Base-by-base conservation (phyloP, 2,329 filamentous ascomycete genomes). In the Pestalotiopsis sp. region DNA sequence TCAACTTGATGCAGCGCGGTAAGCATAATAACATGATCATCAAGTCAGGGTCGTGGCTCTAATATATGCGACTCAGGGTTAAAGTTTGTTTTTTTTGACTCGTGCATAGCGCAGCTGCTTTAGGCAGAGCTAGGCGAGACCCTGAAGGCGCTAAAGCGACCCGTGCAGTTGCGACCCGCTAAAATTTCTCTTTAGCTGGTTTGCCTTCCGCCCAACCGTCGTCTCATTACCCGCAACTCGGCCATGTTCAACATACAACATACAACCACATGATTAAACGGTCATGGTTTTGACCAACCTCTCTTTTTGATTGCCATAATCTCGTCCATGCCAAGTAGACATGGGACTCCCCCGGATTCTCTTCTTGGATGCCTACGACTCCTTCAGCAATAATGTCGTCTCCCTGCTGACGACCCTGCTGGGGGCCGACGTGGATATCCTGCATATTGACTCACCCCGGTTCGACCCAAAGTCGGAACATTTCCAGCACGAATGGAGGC, bases 281-380 rank as follows among this genome's bases (percentile, higher is more conserved):
- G 57, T 59, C 23, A 7, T 27, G 27, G 2, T 59, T 13, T 14
- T 31, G 57, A 13, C 3, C n/a, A 59, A 36, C 20, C 23, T 3
- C 13, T 59, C 23, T 12, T 23, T 61, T 14, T n/a, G 31, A 31
- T 31, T 39, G 13, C 4, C 27, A 38, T 36, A 20, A 20, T n/a
- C 4, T 25, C 23, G 23, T 36, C 23, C 5, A 20, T 31, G 57
- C 17, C 23, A 61, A 11, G 36, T 27, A 41, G 65, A 57, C 45
- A 80, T 79, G 79, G 71, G 68, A 65, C 75, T 74, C 57, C 76
- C 77, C 71, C 83, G 84, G 69, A 92, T 98, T 71, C 88, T 98
- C 71, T 97, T 97, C 81, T 86, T 99, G 73, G 96, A 98, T 79
- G 95, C 95, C 71, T 97, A 97, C 81, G 96, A 99, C 83, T 98